Percentiles rank a stretch among this genome's conserved stretches.
Evolutionary conservation across 768 basidiomycete genomes (phyloP).

Genomic region (Termitomyces sp.): DNA sequence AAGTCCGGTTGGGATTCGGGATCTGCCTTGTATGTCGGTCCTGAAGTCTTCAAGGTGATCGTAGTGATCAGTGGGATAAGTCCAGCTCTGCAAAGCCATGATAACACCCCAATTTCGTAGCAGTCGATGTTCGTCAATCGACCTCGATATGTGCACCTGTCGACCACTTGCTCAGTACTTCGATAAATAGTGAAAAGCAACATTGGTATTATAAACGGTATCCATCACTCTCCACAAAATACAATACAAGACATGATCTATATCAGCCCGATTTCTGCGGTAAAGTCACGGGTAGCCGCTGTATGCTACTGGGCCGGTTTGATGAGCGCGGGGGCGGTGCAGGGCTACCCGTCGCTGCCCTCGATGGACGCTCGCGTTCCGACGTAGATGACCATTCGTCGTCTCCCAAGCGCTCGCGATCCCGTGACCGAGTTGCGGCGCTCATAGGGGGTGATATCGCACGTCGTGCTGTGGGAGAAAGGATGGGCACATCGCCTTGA

Average conservation of each 20-base stretch:
- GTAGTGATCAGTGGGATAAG: too few relatives aligned
- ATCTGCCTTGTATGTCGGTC: too few relatives aligned
- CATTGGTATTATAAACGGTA: too few relatives aligned
- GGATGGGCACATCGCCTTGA: constrained; percentile 16
- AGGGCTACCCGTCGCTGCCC: constrained; percentile 33
- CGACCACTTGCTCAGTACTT: too few relatives aligned
- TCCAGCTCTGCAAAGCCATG: too few relatives aligned
- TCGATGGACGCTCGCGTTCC: constrained; percentile 21
- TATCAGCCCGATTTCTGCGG: constrained; percentile 32
- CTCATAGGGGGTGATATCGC: constrained; percentile 25
- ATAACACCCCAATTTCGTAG: too few relatives aligned
- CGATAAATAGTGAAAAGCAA: too few relatives aligned
- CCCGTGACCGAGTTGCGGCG: constrained; percentile 13
- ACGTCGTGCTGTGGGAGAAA: constrained; percentile 28
- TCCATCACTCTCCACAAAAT: neutral
- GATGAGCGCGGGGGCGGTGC: constrained; percentile 61
- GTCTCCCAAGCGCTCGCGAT: constrained; percentile 16
- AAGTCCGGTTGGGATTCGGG: too few relatives aligned
- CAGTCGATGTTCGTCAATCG: too few relatives aligned
- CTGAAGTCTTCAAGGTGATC: too few relatives aligned
- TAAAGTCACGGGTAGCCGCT: constrained; percentile 45
- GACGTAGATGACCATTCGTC: constrained; percentile 7
- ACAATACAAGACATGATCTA: neutral
- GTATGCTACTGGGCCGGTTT: constrained; percentile 57
- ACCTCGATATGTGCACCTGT: too few relatives aligned